Percentiles rank a stretch among this genome's conserved stretches.
These are phyloP conservation scores for Naganishia friedmannii DNA, from an alignment of 768 basidiomycete genomes.

Conservation along the genomic window DNA sequence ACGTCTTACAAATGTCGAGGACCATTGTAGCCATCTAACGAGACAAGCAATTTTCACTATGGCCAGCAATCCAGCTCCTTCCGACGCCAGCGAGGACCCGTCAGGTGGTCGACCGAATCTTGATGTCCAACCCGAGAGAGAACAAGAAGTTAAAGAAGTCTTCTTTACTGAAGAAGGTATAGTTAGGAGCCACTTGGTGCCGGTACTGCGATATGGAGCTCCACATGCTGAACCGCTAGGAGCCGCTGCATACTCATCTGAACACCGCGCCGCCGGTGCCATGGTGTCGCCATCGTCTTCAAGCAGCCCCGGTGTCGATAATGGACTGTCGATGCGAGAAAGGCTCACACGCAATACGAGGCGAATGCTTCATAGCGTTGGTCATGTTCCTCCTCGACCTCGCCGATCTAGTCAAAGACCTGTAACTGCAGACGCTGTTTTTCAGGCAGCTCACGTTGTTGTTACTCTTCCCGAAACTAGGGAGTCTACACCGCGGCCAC, in stretches of 20 bases:
- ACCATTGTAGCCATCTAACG: not conserved
- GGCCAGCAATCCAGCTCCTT: conserved; percentile 4
- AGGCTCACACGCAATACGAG: not conserved
- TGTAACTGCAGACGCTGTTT: not conserved
- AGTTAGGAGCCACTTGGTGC: not conserved
- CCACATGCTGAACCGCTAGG: not conserved
- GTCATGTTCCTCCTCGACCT: conserved; percentile 7
- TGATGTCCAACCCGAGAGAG: not conserved
- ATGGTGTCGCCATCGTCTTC: conserved; percentile 4
- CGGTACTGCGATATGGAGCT: not conserved
- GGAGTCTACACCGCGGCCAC: not conserved
- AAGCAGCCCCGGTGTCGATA: not conserved
- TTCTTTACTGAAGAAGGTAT: not conserved
- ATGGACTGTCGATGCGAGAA: conserved; percentile 1
- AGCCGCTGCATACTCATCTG: not conserved
- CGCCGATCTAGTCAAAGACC: conserved; percentile 4
- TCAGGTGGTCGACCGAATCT: not conserved
- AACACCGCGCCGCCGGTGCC: not conserved
- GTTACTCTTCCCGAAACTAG: no score
- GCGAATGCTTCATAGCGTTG: not conserved
- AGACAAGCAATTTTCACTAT: not conserved
- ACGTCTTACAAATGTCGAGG: not conserved
- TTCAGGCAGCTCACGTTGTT: not conserved
- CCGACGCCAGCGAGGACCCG: not conserved
- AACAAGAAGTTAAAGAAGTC: not conserved